A percentile compares a stretch with the other conserved stretches of the same genome.
These are phyloP conservation scores for Rhodotorula graminis DNA, from an alignment of 768 basidiomycete genomes.

Conservation along the genomic window DNA sequence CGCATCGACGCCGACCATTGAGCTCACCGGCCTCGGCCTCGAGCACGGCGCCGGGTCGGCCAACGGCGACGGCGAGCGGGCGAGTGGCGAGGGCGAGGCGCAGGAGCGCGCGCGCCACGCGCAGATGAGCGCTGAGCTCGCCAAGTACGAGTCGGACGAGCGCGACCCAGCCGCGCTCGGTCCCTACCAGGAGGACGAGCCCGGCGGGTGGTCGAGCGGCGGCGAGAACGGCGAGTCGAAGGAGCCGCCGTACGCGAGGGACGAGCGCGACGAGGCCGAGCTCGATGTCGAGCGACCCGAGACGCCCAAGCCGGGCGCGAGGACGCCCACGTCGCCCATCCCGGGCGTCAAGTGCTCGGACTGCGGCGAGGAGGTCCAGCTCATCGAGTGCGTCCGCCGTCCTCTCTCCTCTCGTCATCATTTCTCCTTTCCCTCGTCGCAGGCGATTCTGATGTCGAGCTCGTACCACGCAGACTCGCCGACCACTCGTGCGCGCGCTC, in stretches of 20 bases:
- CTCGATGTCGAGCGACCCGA: background rate
- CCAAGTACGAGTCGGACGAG: slow-evolving; percentile 14
- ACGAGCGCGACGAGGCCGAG: background rate
- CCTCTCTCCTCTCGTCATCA: too few relatives aligned
- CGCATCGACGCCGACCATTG: background rate
- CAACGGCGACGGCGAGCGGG: background rate
- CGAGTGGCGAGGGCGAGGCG: background rate
- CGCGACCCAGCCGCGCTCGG: slow-evolving; percentile 16
- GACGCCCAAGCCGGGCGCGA: slow-evolving; percentile 4
- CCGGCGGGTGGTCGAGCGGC: background rate
- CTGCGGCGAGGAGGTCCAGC: slow-evolving; percentile 12
- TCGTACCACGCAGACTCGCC: slow-evolving; percentile 29
- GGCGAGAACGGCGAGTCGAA: slow-evolving; percentile 1
- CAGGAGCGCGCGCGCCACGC: slow-evolving; percentile 5
- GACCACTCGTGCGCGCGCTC: slow-evolving; percentile 19
- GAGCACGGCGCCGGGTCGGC: background rate
- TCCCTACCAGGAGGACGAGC: slow-evolving; percentile 6
- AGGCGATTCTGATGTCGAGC: too few relatives aligned
- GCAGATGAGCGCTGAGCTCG: slow-evolving; percentile 9
- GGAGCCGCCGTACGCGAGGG: background rate
- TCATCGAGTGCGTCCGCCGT: slow-evolving; percentile 18
- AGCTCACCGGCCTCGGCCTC: background rate
- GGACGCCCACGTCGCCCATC: background rate
- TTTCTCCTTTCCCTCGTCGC: too few relatives aligned
- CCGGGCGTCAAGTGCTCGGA: slow-evolving; percentile 30